Evolutionary conservation across 371 early-diverging fungal species (phyloP).

Genomic region (Funneliformis caledonium): DNA sequence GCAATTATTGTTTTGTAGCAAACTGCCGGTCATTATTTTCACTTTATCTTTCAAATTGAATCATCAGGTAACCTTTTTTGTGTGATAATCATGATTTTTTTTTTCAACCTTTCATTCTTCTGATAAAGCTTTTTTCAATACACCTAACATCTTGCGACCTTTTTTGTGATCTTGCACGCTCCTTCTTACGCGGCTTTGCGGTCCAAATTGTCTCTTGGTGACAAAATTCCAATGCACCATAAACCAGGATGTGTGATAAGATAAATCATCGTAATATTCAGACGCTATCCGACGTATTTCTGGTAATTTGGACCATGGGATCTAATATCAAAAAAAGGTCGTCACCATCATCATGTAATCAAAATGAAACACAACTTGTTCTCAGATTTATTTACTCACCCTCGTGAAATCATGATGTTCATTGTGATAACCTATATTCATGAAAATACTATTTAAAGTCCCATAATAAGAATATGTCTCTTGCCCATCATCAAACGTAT

Average conservation of each 20-base stretch:
- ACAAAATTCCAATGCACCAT: conserved; percentile 85
- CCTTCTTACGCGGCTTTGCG: conserved; percentile 83
- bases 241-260: conserved; percentile 90
- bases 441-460: conserved; percentile 77
- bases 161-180: conserved; percentile 70
- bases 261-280: conserved; percentile 89
- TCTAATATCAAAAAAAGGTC: not conserved
- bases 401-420: conserved; percentile 94
- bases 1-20: no score
- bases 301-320: conserved; percentile 65
- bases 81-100: no score
- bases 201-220: conserved; percentile 71
- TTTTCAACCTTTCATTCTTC: not conserved
- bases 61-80: no score
- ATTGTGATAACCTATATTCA: conserved; percentile 95
- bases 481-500: conserved; percentile 94
- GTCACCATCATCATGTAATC: not conserved
- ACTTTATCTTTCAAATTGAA: no score
- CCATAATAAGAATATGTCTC: conserved; percentile 99
- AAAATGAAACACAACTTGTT: not conserved
- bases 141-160: conserved; percentile 58
- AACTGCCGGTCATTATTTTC: no score
- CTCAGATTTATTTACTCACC: not conserved
- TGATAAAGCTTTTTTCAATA: conserved; percentile 19
- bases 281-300: conserved; percentile 72